Percentiles rank a stretch among this genome's conserved stretches.
These are phyloP conservation scores for Coniochaeta pulveracea DNA, from an alignment of 2,329 filamentous ascomycete species.

Conservation along the genomic window DNA sequence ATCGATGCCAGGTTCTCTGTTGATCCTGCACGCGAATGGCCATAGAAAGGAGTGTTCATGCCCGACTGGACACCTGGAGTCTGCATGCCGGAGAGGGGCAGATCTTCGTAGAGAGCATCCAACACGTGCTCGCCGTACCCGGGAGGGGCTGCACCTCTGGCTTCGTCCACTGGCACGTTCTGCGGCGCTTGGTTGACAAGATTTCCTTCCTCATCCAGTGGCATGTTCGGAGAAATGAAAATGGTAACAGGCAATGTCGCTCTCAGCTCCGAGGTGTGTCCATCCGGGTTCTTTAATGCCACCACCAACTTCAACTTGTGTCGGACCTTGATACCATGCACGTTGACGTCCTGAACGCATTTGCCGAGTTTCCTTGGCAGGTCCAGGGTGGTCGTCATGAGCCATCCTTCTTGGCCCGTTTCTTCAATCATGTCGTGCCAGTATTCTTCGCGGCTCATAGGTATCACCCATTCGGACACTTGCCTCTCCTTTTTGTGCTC, in stretches of 20 bases:
- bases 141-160: constrained; percentile 68
- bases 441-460: constrained; percentile 45
- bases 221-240: constrained; percentile 90
- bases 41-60: constrained; percentile 71
- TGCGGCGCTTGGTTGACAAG: constrained; percentile 50
- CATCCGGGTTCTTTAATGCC: constrained; percentile 87
- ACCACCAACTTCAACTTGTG: constrained; percentile 91
- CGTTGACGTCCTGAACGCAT: constrained; percentile 84
- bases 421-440: constrained; percentile 61
- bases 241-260: constrained; percentile 85
- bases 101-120: constrained; percentile 81
- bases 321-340: constrained; percentile 78
- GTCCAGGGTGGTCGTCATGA: constrained; percentile 48
- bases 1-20: constrained; percentile 64
- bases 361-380: constrained; percentile 72
- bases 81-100: constrained; percentile 72
- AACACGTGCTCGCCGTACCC: constrained; percentile 84
- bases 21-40: constrained; percentile 63
- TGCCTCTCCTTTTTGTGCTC: constrained; percentile 54
- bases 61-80: constrained; percentile 61
- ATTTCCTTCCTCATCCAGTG: constrained; percentile 77
- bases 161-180: constrained; percentile 38
- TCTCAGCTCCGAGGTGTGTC: constrained; percentile 85
- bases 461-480: constrained; percentile 47
- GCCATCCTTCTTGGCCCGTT: constrained; percentile 54